A percentile compares a stretch with the other conserved stretches of the same genome.
Evolutionary conservation across 139 green algal genomes (phyloP).

Genomic region (Coccomyxa sp.): DNA sequence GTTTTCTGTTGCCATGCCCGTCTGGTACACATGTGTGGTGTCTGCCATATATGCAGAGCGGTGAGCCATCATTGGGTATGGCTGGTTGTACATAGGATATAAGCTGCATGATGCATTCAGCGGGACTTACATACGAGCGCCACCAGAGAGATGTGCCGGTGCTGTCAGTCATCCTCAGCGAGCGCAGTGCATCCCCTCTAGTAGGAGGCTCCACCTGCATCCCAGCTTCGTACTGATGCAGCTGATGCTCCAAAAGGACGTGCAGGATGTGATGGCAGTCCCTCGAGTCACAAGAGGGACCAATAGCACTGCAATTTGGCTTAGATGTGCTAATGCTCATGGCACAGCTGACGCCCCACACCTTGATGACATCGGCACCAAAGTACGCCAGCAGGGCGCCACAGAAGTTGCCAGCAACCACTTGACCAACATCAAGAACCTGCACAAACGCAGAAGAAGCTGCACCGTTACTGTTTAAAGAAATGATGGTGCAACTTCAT

Average conservation of each 20-base stretch:
- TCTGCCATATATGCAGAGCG: too few species aligned
- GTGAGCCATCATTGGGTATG: background rate
- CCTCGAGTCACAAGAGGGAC: background rate
- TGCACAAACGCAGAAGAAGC: background rate
- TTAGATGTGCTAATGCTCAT: too few species aligned
- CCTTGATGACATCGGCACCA: conserved; percentile 76
- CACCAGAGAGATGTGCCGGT: conserved; percentile 68
- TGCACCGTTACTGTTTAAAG: background rate
- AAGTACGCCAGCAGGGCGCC: conserved; percentile 59
- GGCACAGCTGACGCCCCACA: too few species aligned
- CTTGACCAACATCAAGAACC: conserved; percentile 69
- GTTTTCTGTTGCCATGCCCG: too few species aligned
- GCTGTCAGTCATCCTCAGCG: conserved; percentile 51
- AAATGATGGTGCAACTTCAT: background rate
- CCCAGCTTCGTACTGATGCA: too few species aligned
- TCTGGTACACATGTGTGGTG: too few species aligned
- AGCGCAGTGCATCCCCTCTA: conserved; percentile 58
- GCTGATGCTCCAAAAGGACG: background rate
- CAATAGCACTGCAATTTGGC: background rate
- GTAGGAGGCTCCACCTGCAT: conserved; percentile 55
- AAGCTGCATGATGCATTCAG: too few species aligned
- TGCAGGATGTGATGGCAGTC: background rate
- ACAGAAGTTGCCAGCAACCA: conserved; percentile 74
- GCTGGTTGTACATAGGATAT: background rate
- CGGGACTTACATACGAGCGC: conserved; percentile 52